Evolutionary conservation across 2,329 filamentous ascomycete genomes (phyloP).

Genomic region (Alternaria hordeiaustralica): DNA sequence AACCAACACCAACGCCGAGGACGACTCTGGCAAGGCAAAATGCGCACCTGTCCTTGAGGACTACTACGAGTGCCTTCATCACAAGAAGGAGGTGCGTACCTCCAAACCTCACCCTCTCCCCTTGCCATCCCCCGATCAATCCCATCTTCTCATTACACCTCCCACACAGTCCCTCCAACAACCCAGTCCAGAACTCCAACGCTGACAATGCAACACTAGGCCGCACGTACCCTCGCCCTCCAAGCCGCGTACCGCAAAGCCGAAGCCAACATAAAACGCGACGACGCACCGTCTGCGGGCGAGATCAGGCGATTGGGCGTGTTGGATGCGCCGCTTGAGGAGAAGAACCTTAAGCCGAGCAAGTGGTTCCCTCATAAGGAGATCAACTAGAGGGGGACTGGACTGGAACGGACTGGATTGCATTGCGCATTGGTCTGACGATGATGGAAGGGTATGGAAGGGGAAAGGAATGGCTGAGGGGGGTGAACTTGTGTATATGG

Average conservation of each 20-base stretch:
- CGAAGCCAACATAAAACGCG: slow-evolving; percentile 74
- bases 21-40: slow-evolving; percentile 83
- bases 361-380: slow-evolving; percentile 53
- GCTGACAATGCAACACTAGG: no score
- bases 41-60: slow-evolving; percentile 87
- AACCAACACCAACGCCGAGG: slow-evolving; percentile 82
- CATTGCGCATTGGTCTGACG: background rate
- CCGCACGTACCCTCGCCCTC: slow-evolving; percentile 76
- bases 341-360: slow-evolving; percentile 60
- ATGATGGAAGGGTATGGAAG: no score
- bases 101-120: no score
- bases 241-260: slow-evolving; percentile 85
- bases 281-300: slow-evolving; percentile 80
- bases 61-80: slow-evolving; percentile 98
- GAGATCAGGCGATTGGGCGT: slow-evolving; percentile 88
- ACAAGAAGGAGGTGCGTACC: slow-evolving; percentile 90
- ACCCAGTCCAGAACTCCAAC: no score
- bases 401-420: background rate
- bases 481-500: background rate
- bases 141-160: no score
- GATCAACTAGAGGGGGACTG: slow-evolving; percentile 49
- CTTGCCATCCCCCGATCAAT: no score
- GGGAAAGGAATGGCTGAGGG: no score
- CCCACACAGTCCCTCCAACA: no score
- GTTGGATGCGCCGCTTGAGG: slow-evolving; percentile 78